Evolutionary conservation across 2,329 filamentous ascomycete species (phyloP).

Genomic region (Shiraia sp.): DNA sequence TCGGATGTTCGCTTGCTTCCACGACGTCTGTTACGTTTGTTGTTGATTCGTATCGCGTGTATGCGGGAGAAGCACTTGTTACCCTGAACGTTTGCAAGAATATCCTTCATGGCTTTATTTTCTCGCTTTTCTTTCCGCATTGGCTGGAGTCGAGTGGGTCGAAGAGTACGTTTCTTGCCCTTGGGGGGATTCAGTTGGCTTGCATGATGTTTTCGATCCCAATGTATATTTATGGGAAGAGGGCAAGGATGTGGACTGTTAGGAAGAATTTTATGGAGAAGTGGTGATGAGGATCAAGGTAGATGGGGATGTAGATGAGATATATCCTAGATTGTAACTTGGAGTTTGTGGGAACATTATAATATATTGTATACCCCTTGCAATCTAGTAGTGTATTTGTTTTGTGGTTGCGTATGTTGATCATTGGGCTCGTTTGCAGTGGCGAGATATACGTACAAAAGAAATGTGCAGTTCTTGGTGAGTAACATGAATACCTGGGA

Average conservation of each 20-base stretch:
- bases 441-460: too few species aligned
- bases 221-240: conserved; percentile 93
- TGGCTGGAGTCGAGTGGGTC: conserved; percentile 80
- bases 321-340: too few species aligned
- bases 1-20: conserved; percentile 86
- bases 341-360: too few species aligned
- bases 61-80: conserved; percentile 90
- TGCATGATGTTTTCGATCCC: conserved; percentile 77
- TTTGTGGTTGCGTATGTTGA: too few species aligned
- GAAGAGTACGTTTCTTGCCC: conserved; percentile 76
- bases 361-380: too few species aligned
- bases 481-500: too few species aligned
- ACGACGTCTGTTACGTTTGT: conserved; percentile 94
- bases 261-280: conserved; percentile 85
- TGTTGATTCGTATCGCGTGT: conserved; percentile 90
- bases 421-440: too few species aligned
- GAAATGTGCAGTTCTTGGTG: too few species aligned
- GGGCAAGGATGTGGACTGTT: conserved; percentile 92
- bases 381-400: too few species aligned
- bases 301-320: too few species aligned
- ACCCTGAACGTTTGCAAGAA: conserved; percentile 96
- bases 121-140: conserved; percentile 69
- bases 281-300: conserved; percentile 47
- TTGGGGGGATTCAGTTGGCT: conserved; percentile 83
- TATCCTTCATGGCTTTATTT: conserved; percentile 85